Conservation (phyloP, 148 eudicot species). For the Salicornia ramosissima region DNA sequence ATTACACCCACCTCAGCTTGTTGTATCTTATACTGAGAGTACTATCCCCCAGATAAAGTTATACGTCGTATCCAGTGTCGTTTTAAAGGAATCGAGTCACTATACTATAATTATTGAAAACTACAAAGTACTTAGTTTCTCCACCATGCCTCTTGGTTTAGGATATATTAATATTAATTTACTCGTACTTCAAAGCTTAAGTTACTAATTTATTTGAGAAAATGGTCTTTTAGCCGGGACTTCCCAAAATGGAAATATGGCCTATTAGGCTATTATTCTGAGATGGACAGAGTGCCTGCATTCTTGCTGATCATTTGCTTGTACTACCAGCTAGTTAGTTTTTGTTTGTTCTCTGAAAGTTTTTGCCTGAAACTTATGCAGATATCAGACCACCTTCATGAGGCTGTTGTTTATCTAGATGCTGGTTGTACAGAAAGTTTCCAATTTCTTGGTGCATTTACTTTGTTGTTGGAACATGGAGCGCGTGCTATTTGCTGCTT, state of each 20-base stretch:
- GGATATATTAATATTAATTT: neutral
- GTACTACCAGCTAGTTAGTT: neutral
- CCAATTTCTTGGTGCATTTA: slow-evolving; percentile 75
- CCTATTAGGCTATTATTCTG: neutral
- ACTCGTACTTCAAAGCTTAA: neutral
- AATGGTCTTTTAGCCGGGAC: neutral
- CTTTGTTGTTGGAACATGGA: slow-evolving; percentile 76
- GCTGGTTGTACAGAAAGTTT: slow-evolving; percentile 94
- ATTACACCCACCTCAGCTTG: too few relatives aligned
- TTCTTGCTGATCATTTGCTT: neutral
- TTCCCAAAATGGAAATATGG: neutral
- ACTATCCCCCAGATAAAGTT: too few relatives aligned
- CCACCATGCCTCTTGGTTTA: too few relatives aligned
- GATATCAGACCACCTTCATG: slow-evolving; percentile 70
- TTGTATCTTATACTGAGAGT: too few relatives aligned
- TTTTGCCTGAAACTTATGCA: slow-evolving; percentile 24
- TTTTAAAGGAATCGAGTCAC: too few relatives aligned
- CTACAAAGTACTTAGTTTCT: too few relatives aligned
- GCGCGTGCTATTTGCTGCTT: slow-evolving; percentile 79
- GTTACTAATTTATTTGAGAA: neutral
- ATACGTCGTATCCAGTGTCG: too few relatives aligned
- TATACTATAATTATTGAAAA: too few relatives aligned
- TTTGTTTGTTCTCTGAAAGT: neutral
- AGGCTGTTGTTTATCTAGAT: slow-evolving; percentile 76
- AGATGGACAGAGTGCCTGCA: neutral